A percentile compares a stretch with the other conserved stretches of the same genome.
Evolutionary conservation across 2,329 filamentous ascomycete species (phyloP).

Genomic region (Trichoderma sp.): DNA sequence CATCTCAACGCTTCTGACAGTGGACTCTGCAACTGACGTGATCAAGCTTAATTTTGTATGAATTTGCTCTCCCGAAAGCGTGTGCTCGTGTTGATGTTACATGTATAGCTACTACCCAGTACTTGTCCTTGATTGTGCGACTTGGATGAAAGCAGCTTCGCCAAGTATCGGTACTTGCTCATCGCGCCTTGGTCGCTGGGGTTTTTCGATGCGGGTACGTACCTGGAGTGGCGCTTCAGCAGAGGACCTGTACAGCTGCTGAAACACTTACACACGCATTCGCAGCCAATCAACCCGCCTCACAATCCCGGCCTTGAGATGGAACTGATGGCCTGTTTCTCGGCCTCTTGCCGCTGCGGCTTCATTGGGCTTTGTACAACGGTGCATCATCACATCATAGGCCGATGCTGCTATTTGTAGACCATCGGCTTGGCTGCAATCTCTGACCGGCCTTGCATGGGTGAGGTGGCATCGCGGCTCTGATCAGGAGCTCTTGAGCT

Average conservation of each 20-base stretch:
- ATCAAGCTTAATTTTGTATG: neutral
- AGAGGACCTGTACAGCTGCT: neutral
- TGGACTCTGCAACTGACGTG: neutral
- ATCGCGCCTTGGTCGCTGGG: neutral
- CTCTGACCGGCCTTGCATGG: neutral
- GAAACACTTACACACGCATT: conserved; percentile 15
- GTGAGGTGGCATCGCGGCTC: neutral
- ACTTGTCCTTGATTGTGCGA: too few species aligned
- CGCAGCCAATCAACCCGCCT: conserved; percentile 16
- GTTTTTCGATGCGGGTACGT: neutral
- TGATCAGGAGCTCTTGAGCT: conserved; percentile 11
- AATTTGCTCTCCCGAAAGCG: neutral
- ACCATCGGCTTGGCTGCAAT: neutral
- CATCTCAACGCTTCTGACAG: neutral
- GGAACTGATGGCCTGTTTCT: neutral
- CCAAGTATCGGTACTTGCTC: neutral
- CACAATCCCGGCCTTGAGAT: conserved; percentile 14
- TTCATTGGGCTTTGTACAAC: conserved; percentile 7
- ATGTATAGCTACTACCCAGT: neutral
- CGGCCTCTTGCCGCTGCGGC: conserved; percentile 5
- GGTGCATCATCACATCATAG: neutral
- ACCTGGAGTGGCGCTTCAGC: neutral
- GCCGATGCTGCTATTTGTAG: neutral
- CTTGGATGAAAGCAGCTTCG: neutral
- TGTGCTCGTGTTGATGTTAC: neutral